Conservation (phyloP, 805 yeast species). For the Myxozyma vanderwaltii region DNA sequence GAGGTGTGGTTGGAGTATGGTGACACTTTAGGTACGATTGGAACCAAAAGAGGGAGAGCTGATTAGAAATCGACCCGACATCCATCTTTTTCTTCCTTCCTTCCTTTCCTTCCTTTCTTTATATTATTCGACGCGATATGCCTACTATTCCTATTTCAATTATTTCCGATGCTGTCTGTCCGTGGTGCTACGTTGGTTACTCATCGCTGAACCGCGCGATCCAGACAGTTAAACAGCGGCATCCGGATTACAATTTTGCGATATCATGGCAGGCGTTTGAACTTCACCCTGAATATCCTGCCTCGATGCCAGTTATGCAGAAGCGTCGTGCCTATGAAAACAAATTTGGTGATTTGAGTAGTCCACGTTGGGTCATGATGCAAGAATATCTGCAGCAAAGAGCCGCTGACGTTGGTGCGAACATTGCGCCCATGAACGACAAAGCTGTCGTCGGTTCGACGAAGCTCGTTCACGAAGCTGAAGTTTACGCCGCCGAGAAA, state of each 20-base stretch:
- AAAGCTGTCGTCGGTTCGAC: slow-evolving; percentile 20
- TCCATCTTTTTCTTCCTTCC: not conserved
- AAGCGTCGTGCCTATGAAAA: slow-evolving; percentile 5
- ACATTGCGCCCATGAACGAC: slow-evolving; percentile 11
- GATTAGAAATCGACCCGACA: not conserved
- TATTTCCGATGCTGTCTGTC: slow-evolving; percentile 28
- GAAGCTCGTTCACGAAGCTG: slow-evolving; percentile 22
- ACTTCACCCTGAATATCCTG: slow-evolving; percentile 14
- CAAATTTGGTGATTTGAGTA: slow-evolving; percentile 17
- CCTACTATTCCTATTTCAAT: slow-evolving; percentile 17
- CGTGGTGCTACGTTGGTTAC: slow-evolving; percentile 32
- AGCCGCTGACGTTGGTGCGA: slow-evolving; percentile 16
- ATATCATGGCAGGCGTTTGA: slow-evolving; percentile 27
- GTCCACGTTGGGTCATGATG: slow-evolving; percentile 13
- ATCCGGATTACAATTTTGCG: slow-evolving; percentile 16
- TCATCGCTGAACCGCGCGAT: slow-evolving; percentile 24
- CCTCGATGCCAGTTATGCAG: slow-evolving; percentile 4
- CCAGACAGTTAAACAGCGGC: slow-evolving; percentile 2
- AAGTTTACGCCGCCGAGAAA: slow-evolving; percentile 17
- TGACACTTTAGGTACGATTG: too few relatives aligned
- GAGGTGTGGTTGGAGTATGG: not conserved
- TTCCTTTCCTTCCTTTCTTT: not conserved
- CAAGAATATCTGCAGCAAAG: slow-evolving; percentile 11
- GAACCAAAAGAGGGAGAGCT: not conserved
- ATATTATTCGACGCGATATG: too few relatives aligned